Percentiles rank a stretch among this genome's conserved stretches.
phyloP scores from a whole-genome alignment of 2,329 filamentous ascomycete species.

The Aureobasidium uvarum region DNA sequence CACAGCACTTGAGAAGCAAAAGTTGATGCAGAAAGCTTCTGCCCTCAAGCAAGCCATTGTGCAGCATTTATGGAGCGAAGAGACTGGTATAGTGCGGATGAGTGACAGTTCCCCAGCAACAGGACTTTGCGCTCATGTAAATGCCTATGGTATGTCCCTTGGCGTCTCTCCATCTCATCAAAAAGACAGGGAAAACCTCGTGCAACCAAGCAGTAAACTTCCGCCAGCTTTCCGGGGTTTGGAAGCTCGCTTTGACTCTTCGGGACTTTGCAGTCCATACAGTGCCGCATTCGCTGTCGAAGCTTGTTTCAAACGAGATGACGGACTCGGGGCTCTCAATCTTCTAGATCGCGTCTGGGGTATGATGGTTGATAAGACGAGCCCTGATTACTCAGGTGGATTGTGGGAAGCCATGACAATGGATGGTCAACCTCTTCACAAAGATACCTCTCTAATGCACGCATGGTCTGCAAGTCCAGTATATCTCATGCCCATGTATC shows the following conservation, averaged over 20 bases:
- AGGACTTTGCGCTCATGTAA: neutral
- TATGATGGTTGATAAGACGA: neutral
- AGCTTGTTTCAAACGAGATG: neutral
- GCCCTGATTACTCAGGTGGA: neutral
- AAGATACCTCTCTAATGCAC: neutral
- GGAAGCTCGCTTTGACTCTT: conserved; percentile 13
- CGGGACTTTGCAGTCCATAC: conserved; percentile 21
- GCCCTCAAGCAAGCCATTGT: neutral
- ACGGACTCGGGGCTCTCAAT: neutral
- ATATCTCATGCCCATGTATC: neutral
- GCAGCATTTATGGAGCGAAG: neutral
- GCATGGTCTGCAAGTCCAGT: neutral
- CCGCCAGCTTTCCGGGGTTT: neutral
- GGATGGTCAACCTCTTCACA: neutral
- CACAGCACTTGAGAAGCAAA: neutral
- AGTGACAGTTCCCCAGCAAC: neutral
- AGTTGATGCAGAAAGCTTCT: neutral
- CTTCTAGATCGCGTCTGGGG: neutral
- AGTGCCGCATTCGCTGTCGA: conserved; percentile 20
- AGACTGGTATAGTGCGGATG: neutral
- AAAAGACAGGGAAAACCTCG: neutral
- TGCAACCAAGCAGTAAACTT: neutral
- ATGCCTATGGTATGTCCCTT: neutral
- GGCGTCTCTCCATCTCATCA: neutral
- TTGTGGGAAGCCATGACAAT: neutral